phyloP scores from a whole-genome alignment of 805 yeast species.

The Naumovozyma baii region DNA sequence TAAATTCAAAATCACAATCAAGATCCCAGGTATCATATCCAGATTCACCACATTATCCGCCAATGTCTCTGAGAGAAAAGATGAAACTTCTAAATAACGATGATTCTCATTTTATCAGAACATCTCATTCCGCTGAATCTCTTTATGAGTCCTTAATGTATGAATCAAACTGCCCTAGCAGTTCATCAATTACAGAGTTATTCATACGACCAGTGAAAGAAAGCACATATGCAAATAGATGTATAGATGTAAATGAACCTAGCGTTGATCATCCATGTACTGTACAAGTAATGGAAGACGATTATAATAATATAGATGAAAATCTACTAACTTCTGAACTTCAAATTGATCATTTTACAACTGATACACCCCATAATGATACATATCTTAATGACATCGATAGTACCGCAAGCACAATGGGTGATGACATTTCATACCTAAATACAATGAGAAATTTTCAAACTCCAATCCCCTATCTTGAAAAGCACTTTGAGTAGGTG shows the following conservation, averaged over 20 bases:
- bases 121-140: not conserved
- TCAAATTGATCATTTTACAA: not conserved
- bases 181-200: not conserved
- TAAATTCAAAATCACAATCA: not conserved
- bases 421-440: conserved; percentile 23
- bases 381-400: conserved; percentile 12
- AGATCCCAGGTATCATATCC: conserved; percentile 7
- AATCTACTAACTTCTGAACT: not conserved
- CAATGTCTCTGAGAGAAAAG: conserved; percentile 38
- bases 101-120: not conserved
- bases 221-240: not conserved
- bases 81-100: conserved; percentile 34
- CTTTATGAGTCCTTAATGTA: conserved; percentile 1
- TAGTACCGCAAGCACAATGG: conserved; percentile 23
- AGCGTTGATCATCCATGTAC: not conserved
- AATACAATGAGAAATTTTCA: not conserved
- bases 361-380: not conserved
- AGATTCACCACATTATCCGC: conserved; percentile 30
- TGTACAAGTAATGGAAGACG: not conserved
- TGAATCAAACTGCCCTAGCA: conserved; percentile 3
- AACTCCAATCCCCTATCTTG: not conserved
- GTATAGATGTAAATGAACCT: not conserved
- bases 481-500: too few species aligned
- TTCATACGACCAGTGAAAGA: not conserved
- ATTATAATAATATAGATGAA: not conserved